Evolutionary conservation across 1,284 basidiomycete species (phyloP).

Genomic region (Rhodotorula glutinis): DNA sequence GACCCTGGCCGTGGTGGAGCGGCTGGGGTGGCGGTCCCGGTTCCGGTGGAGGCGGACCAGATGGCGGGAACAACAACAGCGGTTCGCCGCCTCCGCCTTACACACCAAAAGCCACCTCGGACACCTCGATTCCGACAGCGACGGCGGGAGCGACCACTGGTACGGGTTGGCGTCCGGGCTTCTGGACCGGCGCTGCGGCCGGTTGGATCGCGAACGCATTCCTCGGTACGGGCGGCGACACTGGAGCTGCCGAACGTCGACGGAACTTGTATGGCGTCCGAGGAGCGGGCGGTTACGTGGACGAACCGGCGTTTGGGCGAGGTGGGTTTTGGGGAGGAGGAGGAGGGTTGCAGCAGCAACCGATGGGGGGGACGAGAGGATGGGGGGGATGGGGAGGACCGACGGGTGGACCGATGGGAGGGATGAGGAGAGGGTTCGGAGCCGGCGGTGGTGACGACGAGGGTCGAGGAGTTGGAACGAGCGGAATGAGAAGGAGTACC

Average conservation of each 20-base stretch:
- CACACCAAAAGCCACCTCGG: constrained; percentile 51
- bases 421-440: neutral
- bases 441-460: constrained; percentile 9
- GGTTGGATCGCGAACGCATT: constrained; percentile 63
- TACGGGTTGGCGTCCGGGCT: constrained; percentile 62
- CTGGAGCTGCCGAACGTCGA: constrained; percentile 40
- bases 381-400: neutral
- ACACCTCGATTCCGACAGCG: too few species aligned
- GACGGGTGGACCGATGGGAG: neutral
- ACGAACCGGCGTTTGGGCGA: constrained; percentile 29
- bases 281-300: neutral
- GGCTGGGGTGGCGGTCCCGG: constrained; percentile 39
- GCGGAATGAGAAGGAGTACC: constrained; percentile 53
- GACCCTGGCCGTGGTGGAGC: constrained; percentile 23
- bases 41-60: constrained; percentile 45
- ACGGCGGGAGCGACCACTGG: neutral
- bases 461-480: constrained; percentile 49
- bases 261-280: constrained; percentile 42
- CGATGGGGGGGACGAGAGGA: neutral
- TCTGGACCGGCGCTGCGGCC: constrained; percentile 71
- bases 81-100: constrained; percentile 68
- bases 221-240: constrained; percentile 41
- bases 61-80: constrained; percentile 54
- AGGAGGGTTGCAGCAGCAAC: constrained; percentile 8
- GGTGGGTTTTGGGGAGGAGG: constrained; percentile 45